Percentiles rank a stretch among this genome's conserved stretches.
phyloP scores from a whole-genome alignment of 768 basidiomycete genomes.

The Lepiota brunneoincarnata region DNA sequence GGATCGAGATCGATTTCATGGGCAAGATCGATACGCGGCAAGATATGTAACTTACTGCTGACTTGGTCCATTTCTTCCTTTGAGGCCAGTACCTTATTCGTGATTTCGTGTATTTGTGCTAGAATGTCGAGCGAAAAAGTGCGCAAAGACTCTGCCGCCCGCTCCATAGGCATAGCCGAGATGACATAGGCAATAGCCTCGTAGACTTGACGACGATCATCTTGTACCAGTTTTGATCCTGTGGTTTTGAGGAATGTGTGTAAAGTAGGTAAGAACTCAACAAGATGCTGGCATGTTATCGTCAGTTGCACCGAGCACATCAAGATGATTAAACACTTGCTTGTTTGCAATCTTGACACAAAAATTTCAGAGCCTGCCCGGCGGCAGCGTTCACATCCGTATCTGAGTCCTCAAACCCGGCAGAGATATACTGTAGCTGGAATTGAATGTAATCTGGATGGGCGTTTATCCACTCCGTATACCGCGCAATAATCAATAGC shows the following conservation, averaged over 20 bases:
- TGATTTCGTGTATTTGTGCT: slow-evolving; percentile 64
- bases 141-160: slow-evolving; percentile 81
- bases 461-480: slow-evolving; percentile 93
- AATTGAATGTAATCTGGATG: slow-evolving; percentile 85
- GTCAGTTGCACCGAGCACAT: slow-evolving; percentile 3
- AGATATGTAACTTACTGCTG: slow-evolving; percentile 51
- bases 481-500: slow-evolving; percentile 89
- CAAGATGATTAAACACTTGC: slow-evolving; percentile 34
- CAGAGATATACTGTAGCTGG: slow-evolving; percentile 88
- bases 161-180: slow-evolving; percentile 87
- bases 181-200: slow-evolving; percentile 97
- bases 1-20: neutral
- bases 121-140: slow-evolving; percentile 87
- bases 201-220: slow-evolving; percentile 89
- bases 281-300: slow-evolving; percentile 61
- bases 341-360: slow-evolving; percentile 95
- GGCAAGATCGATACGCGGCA: neutral
- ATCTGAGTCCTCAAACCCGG: slow-evolving; percentile 83
- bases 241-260: slow-evolving; percentile 84
- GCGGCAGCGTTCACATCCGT: slow-evolving; percentile 88
- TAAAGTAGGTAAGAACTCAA: slow-evolving; percentile 88
- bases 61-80: slow-evolving; percentile 71
- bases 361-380: slow-evolving; percentile 92
- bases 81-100: slow-evolving; percentile 51
- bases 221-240: slow-evolving; percentile 76